phyloP scores from a whole-genome alignment of 169 alveolate species.

The Plasmodium malariae region DNA sequence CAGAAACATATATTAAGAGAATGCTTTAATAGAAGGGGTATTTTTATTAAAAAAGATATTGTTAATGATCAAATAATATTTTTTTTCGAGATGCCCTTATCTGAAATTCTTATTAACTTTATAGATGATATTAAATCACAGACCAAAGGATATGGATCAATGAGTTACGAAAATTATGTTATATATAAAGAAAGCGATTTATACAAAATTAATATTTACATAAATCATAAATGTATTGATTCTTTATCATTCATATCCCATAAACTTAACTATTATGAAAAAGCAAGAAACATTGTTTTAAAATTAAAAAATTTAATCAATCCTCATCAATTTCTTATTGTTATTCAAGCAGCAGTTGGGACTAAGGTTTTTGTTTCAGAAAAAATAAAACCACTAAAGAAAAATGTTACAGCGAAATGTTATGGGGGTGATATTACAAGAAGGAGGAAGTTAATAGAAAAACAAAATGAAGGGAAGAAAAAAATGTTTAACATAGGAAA shows the following conservation, averaged over 20 bases:
- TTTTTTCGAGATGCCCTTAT: slow-evolving; percentile 90
- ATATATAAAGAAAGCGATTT: slow-evolving; percentile 87
- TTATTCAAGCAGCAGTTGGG: slow-evolving; percentile 92
- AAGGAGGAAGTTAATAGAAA: slow-evolving; percentile 92
- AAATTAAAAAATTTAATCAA: slow-evolving; percentile 91
- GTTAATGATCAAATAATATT: slow-evolving; percentile 80
- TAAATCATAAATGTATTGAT: slow-evolving; percentile 92
- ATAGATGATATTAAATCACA: slow-evolving; percentile 92
- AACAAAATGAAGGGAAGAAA: slow-evolving; percentile 92
- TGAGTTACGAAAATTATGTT: slow-evolving; percentile 88
- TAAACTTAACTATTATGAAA: slow-evolving; percentile 84
- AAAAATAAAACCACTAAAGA: slow-evolving; percentile 90
- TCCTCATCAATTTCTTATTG: slow-evolving; percentile 91
- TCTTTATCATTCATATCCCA: slow-evolving; percentile 90
- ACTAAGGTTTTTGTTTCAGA: slow-evolving; percentile 92
- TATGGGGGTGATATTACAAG: slow-evolving; percentile 97
- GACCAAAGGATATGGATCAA: slow-evolving; percentile 92
- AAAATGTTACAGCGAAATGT: slow-evolving; percentile 94
- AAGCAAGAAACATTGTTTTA: slow-evolving; percentile 80
- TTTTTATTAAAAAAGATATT: slow-evolving; percentile 76
- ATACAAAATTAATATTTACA: slow-evolving; percentile 83
- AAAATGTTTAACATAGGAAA: slow-evolving; percentile 82
- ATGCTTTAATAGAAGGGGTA: slow-evolving; percentile 80
- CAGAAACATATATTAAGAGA: slow-evolving; percentile 65
- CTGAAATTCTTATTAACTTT: slow-evolving; percentile 94